Base-by-base conservation (phyloP, 352 stramenopile species). In the Salisapilia sapeloensis region DNA sequence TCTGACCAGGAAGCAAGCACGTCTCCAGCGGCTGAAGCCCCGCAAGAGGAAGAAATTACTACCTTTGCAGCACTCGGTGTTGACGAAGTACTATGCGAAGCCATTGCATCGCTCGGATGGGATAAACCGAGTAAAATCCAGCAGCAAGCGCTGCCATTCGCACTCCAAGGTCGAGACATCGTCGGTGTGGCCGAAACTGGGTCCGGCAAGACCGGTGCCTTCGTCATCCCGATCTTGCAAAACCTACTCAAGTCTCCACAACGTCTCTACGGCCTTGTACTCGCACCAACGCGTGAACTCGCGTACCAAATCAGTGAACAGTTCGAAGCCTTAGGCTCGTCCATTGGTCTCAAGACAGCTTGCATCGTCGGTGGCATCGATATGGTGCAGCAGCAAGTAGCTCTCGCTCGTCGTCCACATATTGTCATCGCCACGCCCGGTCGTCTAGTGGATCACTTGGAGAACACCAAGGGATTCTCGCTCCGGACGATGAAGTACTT, bases 331-430 rank as follows among this genome's bases (percentile, higher is more conserved):
- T 66, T 94, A 4, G 93, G 71, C 27, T 67, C 66, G 25, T 77
- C 64, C 23, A 98, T 95, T 44, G 95, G 79, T n/a, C 71, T 89
- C 29, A 95, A 82, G 62, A 93, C 55, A 42, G 72, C 54, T 40
- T 96, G 65, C 48, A 74, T 94, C n/a, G 87, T 93, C 34, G 90
- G 96, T 36, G 96, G 94, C 19, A 94, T 99, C 33, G 92, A 98
- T 48, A 97, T 96, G 71, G 92, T 96, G 50, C 78, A 91, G 41
- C 93, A 99, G 60, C 80, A 95, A 17, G 94, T 99, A 35, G 92
- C 93, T 14, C 64, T 99, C 25, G 94, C 91, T 21, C 83, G 93
- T 38, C 96, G 96, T 67, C 94, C 95, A 12, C 94, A 97, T 58
- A 59, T 98, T 38, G 91, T 98, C 17, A 79, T 97, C 23, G 86